Conservation (phyloP, 495 filamentous ascomycete genomes). For the Elaphomyces granulatus region DNA sequence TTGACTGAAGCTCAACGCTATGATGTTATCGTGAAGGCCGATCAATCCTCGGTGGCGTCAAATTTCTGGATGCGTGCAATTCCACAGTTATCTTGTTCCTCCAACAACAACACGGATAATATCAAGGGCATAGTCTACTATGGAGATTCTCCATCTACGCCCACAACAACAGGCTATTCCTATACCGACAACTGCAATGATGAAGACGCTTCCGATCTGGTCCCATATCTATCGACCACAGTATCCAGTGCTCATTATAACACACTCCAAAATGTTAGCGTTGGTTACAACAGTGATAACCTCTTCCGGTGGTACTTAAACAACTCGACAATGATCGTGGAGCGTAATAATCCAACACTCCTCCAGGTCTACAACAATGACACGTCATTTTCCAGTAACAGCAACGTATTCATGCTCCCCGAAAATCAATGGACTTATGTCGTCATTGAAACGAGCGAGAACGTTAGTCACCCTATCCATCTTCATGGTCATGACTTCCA, state of each 20-base stretch:
- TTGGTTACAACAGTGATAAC: conserved; percentile 4
- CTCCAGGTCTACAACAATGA: conserved; percentile 12
- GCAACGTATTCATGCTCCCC: conserved; percentile 30
- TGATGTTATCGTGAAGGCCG: conserved; percentile 52
- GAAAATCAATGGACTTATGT: conserved; percentile 47
- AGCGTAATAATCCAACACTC: conserved; percentile 16
- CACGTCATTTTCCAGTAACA: conserved; percentile 6
- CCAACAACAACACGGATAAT: conserved; percentile 28
- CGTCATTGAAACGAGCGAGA: conserved; percentile 22
- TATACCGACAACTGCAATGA: conserved; percentile 24
- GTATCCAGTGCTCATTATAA: conserved; percentile 2
- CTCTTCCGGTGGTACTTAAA: conserved; percentile 19
- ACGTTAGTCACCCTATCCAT: conserved; percentile 13
- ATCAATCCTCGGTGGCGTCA: conserved; percentile 18
- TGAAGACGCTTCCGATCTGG: conserved; percentile 20
- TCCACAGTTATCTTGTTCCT: conserved; percentile 32
- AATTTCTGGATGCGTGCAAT: conserved; percentile 56
- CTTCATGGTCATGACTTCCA: conserved; percentile 18
- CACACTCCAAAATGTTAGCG: conserved; percentile 7
- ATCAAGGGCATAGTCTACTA: conserved; percentile 47
- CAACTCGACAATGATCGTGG: conserved; percentile 16
- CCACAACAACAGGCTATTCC: conserved; percentile 14
- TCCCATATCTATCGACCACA: conserved; percentile 10
- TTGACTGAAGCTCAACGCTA: conserved; percentile 42
- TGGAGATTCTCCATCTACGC: conserved; percentile 24